Evolutionary conservation across 495 filamentous ascomycete genomes (phyloP), one percentile per base, ranked within the genome.

Genomic region (Daldinia loculata): DNA sequence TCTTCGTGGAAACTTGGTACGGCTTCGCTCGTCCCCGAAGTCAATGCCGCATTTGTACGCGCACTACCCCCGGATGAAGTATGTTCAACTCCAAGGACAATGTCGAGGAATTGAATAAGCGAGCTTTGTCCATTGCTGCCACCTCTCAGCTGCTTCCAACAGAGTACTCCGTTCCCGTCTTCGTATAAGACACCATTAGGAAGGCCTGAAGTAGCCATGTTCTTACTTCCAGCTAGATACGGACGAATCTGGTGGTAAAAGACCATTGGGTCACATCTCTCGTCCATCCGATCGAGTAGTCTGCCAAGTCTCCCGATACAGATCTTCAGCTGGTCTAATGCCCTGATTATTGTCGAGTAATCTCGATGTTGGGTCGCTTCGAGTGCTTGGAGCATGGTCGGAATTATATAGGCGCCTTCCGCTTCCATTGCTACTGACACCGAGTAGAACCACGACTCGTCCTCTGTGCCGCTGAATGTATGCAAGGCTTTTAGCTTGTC

Each of bases 381-480:
- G 27, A 98, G 93, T 2, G 95, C 93, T 52, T 85, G 80, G 1
- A 97, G 81, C 89, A 97, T 92, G 34, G 91, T 73, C 0, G 93
- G 92, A 48, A 98, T 88, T n/a, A 92, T 86, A 2, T 88, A 87
- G 2, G 87, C 95, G n/a, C 92, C 94, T 24, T 89, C 84, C 15
- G 95, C 91, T 79, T 98, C 95, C 67, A 98, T 96, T 41, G 95
- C 95, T 14, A 97, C 92, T 0, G 93, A 97, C 55, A 98, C 84
- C n/a, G 95, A 80, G 75, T 93, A 97, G 80, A 99, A 99, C 95
- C 95, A 98, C 70, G 95, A 94, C 75, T 99, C 95, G 79, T 97
- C 94, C 3, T 91, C 80, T 1, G 93, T 96, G 52, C 93, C 95
- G 22, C 93, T 98, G 77, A 97, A 94, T 30, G 95, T 96, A 66